Evolutionary conservation across 2,329 filamentous ascomycete species (phyloP), one percentile per base, ranked within the genome.

Genomic region (Trichoderma harzianum): DNA sequence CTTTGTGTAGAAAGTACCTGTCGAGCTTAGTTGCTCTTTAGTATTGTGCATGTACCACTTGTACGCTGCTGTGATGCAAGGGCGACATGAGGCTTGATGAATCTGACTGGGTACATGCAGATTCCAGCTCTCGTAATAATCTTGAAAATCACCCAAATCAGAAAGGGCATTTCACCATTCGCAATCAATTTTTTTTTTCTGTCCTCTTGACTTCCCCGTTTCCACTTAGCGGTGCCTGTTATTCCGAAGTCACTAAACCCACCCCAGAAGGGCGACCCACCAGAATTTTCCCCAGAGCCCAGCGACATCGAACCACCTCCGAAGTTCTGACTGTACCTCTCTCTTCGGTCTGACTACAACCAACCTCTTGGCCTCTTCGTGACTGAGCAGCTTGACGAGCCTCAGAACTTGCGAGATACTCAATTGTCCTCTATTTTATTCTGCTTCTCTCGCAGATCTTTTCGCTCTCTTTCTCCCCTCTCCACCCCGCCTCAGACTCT

Each of bases 291-390:
- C 63, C 47, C 63, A 67, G 34, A 30, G 67, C 47, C 43, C 43
- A 57, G 60, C 68, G 30, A 55, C 10, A 53, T 71, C 69, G 69
- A 71, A 67, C 69, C 62, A 71, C 43, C 55, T 71, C 69, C 62
- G 28, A 55, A 55, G 58, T 39, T 71, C 53, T 61, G 62, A 66
- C 61, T 66, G 69, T 71, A 66, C 61, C 63, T 61, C 12, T 43
- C 32, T 28, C n/a, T 43, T 43, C 26, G 18, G 63, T 68, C 64
- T 68, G 21, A 69, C 70, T 72, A 63, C 57, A 36, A 53, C 51
- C 62, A 55, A 55, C 47, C 28, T 32, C 55, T 36, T 62, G 61
- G 61, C 62, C 62, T 57, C 53, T 28, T 2, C 18, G 28, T 57
- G 39, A 65, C 43, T 51, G 47, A 34, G 66, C 66, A 30, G 39